Evolutionary conservation across 75 land plant genomes (phyloP), one percentile per base, ranked within the genome.

Genomic region (Cunninghamia lanceolata): DNA sequence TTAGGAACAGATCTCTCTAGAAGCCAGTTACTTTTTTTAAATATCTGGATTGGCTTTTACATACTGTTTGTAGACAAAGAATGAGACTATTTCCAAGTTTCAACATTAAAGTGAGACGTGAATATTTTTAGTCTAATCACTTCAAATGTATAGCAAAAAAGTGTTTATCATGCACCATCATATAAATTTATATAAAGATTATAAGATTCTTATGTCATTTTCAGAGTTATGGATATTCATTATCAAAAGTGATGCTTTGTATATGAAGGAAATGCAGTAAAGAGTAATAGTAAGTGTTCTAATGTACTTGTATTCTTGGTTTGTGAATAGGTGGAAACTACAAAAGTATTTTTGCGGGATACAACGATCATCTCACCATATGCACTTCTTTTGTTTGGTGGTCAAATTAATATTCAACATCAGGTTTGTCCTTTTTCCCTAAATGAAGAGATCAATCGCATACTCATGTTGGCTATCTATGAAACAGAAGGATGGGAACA

Each of bases 361-460:
- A 96, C 98, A 14, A 93, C 94, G 1, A 83, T 96, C 30, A 79
- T 97, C 47, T 97, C 99, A 40, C 99, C 99, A 50, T 97, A 94
- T 86, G 92, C 95, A 28, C 79, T 97, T 82, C 85, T 97, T 85
- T 87, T 97, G 19, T 97, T 97, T 89, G 99, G 99, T 79, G 99
- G 99, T 28, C 84, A 93, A 53, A 93, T 97, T 28, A 89, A 84
- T 75, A 88, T 97, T 77, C 99, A 97, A 81, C 99, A 97, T 91
- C 99, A 97, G 98, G 98, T 96, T 84, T 84, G 11, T 32, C 42
- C 82, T 45, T 80, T n/a, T 10, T 10, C 50, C 50, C 3, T 80
- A n/a, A 80, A 80, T 80, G 46, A 25, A 11, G 14, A 13, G 34
- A 80, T 10, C 9, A 80, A 80, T 45, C 42, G 3, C 82, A 80